Conservation (phyloP, 805 yeast genomes). For the Kluyveromyces siamensis region DNA sequence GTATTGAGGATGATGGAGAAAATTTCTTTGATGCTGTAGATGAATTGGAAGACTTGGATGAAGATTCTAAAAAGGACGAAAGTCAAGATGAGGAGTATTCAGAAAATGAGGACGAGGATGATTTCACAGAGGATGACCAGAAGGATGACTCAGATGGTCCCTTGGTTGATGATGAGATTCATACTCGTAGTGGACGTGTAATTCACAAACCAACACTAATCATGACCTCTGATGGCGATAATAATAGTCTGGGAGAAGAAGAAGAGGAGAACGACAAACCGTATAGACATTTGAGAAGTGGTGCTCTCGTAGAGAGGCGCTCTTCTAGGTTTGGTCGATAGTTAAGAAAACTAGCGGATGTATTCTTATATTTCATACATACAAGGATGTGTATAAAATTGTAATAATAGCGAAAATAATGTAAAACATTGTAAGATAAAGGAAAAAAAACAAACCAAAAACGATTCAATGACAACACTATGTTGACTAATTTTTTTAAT, state of each 20-base stretch:
- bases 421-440: neutral
- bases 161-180: neutral
- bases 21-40: neutral
- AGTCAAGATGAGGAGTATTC: constrained; percentile 10
- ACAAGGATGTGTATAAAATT: neutral
- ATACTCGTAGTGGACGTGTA: constrained; percentile 4
- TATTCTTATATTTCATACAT: constrained; percentile 1
- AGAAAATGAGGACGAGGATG: constrained; percentile 14
- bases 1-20: neutral
- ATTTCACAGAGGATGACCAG: constrained; percentile 9
- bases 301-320: neutral
- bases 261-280: neutral
- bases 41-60: constrained; percentile 9
- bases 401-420: constrained; percentile 3
- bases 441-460: neutral
- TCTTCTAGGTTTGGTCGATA: neutral
- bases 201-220: neutral
- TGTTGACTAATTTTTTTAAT: neutral
- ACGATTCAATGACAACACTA: neutral
- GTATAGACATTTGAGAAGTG: neutral
- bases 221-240: neutral
- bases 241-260: neutral
- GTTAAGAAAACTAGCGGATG: constrained; percentile 1
- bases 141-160: constrained; percentile 12
- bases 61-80: constrained; percentile 2